Percentiles rank a stretch among this genome's conserved stretches.
phyloP scores from a whole-genome alignment of 495 filamentous ascomycete species.

The Neurospora sp. region DNA sequence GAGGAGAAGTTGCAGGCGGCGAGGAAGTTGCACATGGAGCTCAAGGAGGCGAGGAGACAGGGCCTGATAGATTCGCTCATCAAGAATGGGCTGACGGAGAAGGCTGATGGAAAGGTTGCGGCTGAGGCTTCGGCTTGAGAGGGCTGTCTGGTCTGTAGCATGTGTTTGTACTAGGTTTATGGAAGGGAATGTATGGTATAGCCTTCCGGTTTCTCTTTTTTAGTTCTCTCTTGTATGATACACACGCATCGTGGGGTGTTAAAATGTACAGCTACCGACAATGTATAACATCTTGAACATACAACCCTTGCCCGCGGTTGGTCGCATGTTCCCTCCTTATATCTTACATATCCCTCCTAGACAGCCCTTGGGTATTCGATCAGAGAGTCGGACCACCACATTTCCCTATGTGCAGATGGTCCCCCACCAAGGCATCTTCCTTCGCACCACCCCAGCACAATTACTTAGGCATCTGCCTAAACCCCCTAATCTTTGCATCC shows the following conservation, averaged over 20 bases:
- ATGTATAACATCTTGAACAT: not conserved
- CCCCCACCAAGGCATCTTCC: no score
- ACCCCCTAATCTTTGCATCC: slow-evolving; percentile 27
- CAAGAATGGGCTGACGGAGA: slow-evolving; percentile 2
- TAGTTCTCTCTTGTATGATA: slow-evolving; percentile 8
- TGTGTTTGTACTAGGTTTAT: slow-evolving; percentile 2
- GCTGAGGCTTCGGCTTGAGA: slow-evolving; percentile 7
- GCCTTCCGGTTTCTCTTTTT: not conserved
- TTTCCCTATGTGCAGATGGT: no score
- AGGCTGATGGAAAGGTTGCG: slow-evolving; percentile 1
- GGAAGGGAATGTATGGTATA: slow-evolving; percentile 3
- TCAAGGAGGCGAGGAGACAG: slow-evolving; percentile 33
- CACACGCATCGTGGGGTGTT: slow-evolving; percentile 2
- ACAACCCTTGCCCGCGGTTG: not conserved
- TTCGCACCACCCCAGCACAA: not conserved
- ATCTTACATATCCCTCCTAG: not conserved
- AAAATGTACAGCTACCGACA: slow-evolving; percentile 15
- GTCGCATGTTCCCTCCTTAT: not conserved
- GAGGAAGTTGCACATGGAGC: slow-evolving; percentile 26
- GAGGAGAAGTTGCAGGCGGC: slow-evolving; percentile 28
- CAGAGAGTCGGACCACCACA: not conserved
- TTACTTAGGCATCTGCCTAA: slow-evolving; percentile 32
- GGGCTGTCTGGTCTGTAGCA: not conserved
- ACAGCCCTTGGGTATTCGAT: not conserved
- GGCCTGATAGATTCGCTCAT: slow-evolving; percentile 19